A percentile compares a stretch with the other conserved stretches of the same genome.
Conservation (phyloP, 768 basidiomycete genomes). For the Chiua virens region DNA sequence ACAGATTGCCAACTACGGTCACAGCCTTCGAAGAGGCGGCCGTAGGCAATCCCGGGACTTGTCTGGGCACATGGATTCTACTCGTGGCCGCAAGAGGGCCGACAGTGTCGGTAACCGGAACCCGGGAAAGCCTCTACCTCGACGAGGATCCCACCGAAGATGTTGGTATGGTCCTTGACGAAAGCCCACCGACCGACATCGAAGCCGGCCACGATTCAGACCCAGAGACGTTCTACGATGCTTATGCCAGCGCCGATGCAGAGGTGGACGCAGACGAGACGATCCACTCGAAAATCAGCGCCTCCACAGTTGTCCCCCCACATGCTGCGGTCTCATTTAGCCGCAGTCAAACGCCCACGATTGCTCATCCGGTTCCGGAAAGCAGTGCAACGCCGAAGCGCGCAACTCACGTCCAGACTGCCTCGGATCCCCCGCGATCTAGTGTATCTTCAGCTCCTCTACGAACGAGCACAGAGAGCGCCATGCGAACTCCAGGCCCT, state of each 20-base stretch:
- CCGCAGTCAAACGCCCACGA: constrained; percentile 46
- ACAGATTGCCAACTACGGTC: constrained; percentile 84
- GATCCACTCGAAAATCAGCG: constrained; percentile 14
- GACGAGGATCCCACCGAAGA: constrained; percentile 55
- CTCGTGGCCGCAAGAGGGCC: constrained; percentile 53
- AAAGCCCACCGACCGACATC: constrained; percentile 72
- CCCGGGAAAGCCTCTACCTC: constrained; percentile 64
- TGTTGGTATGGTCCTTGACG: constrained; percentile 65
- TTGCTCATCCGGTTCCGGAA: constrained; percentile 34
- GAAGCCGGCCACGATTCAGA: constrained; percentile 52
- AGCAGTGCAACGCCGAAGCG: constrained; percentile 43
- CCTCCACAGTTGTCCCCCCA: constrained; percentile 17
- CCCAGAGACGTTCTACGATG: constrained; percentile 43
- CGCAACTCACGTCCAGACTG: constrained; percentile 37
- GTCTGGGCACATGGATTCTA: constrained; percentile 22
- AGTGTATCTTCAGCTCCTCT: constrained; percentile 41
- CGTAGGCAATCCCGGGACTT: constrained; percentile 27
- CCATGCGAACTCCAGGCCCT: constrained; percentile 35
- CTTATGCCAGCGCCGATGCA: constrained; percentile 21
- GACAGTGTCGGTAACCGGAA: constrained; percentile 61
- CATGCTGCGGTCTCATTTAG: constrained; percentile 26
- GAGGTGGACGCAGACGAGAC: constrained; percentile 21
- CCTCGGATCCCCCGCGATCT: constrained; percentile 47
- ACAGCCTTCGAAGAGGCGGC: constrained; percentile 43
- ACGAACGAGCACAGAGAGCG: constrained; percentile 41